These are phyloP conservation scores for Linnemannia exigua DNA, from an alignment of 192 early-diverging fungal genomes.

Conservation along the genomic window DNA sequence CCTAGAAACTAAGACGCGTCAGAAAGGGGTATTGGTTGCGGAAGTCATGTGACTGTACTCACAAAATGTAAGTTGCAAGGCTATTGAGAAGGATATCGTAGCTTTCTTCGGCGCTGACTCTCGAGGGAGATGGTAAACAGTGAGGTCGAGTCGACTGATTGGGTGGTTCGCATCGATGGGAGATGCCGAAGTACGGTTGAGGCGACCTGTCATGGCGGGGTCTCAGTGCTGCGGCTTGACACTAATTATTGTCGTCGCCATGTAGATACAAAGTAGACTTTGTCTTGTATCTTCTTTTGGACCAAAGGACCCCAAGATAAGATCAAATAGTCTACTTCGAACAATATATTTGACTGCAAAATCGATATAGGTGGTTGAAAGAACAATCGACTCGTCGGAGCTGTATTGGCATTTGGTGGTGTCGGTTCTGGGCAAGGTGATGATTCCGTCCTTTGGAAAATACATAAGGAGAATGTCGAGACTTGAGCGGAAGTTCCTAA, in stretches of 20 bases:
- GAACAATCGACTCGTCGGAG: neutral
- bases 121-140: neutral
- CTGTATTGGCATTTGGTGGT: conserved; percentile 6
- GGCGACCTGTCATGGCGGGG: neutral
- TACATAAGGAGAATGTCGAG: neutral
- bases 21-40: too few species aligned
- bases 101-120: neutral
- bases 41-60: too few species aligned
- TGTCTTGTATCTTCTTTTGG: neutral
- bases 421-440: neutral
- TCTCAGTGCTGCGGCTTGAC: conserved; percentile 13
- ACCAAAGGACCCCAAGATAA: neutral
- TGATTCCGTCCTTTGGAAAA: conserved; percentile 13
- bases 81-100: neutral
- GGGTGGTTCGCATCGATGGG: too few species aligned
- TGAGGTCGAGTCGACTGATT: neutral
- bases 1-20: too few species aligned
- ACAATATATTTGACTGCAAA: conserved; percentile 4
- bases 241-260: neutral
- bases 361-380: neutral
- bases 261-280: conserved; percentile 15
- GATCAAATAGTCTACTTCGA: neutral
- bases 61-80: neutral
- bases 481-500: too few species aligned
- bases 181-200: neutral